A percentile compares a stretch with the other conserved stretches of the same genome.
Conservation (phyloP, 495 filamentous ascomycete species). For the Hypoxylon perforatum region DNA sequence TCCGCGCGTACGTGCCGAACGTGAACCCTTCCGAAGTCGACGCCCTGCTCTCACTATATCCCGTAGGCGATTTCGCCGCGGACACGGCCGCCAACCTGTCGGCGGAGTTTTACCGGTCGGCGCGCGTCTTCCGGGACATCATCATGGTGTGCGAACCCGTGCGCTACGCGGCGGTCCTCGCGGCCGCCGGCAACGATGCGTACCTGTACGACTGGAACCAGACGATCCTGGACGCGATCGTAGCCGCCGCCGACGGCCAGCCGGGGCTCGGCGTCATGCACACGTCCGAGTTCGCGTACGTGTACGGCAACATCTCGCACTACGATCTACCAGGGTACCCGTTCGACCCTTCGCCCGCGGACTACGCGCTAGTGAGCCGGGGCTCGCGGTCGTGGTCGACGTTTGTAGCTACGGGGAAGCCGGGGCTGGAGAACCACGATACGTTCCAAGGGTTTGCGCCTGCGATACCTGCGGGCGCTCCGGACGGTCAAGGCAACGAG, state of each 20-base stretch:
- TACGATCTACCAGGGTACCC: conserved; percentile 32
- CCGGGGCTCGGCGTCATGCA: conserved; percentile 54
- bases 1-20: conserved; percentile 62
- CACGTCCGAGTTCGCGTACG: conserved; percentile 59
- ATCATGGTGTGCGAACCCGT: conserved; percentile 59
- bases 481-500: neutral
- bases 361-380: conserved; percentile 40
- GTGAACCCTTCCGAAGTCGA: conserved; percentile 46
- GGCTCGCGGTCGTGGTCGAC: conserved; percentile 47
- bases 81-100: conserved; percentile 40
- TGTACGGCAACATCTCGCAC: conserved; percentile 49
- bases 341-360: conserved; percentile 35
- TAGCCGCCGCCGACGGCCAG: conserved; percentile 42
- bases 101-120: conserved; percentile 57
- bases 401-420: conserved; percentile 44
- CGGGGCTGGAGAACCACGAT: conserved; percentile 22
- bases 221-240: conserved; percentile 52
- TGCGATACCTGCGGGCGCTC: conserved; percentile 31
- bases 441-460: conserved; percentile 45
- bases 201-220: conserved; percentile 57
- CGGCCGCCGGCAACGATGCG: conserved; percentile 45
- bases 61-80: conserved; percentile 48
- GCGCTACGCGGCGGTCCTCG: conserved; percentile 52
- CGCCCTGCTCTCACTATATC: conserved; percentile 51
- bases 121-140: conserved; percentile 59